These are phyloP conservation scores for Corchorus olitorius DNA, from an alignment of 345 rosid genomes.

Conservation along the genomic window DNA sequence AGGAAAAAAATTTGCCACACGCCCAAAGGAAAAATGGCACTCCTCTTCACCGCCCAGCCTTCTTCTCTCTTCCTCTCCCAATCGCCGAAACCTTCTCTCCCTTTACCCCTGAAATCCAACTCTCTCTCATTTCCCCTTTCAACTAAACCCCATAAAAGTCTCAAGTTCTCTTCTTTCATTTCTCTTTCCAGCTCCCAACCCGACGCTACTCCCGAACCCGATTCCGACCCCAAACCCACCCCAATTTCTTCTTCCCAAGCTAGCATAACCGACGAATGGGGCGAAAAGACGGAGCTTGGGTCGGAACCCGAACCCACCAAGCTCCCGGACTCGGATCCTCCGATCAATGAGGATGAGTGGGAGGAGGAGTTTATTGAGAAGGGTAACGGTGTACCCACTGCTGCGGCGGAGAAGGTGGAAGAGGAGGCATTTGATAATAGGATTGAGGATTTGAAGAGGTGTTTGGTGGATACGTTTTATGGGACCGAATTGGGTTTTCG, in stretches of 20 bases:
- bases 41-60: slow-evolving; percentile 32
- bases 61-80: slow-evolving; percentile 23
- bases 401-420: slow-evolving; percentile 13
- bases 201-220: slow-evolving; percentile 21
- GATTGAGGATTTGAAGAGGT: slow-evolving; percentile 67
- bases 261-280: slow-evolving; percentile 77
- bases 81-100: background rate
- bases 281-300: slow-evolving; percentile 56
- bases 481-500: slow-evolving; percentile 82
- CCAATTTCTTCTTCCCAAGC: background rate
- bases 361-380: slow-evolving; percentile 36
- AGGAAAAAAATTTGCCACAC: background rate
- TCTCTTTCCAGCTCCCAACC: slow-evolving; percentile 30
- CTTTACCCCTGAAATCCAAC: slow-evolving; percentile 9
- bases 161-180: slow-evolving; percentile 19
- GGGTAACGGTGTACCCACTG: slow-evolving; percentile 49
- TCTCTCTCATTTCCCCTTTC: slow-evolving; percentile 18
- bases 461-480: slow-evolving; percentile 79
- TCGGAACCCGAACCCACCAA: slow-evolving; percentile 40
- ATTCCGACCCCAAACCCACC: slow-evolving; percentile 22
- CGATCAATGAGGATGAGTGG: slow-evolving; percentile 87
- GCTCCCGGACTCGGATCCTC: slow-evolving; percentile 70
- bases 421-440: slow-evolving; percentile 23
- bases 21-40: slow-evolving; percentile 34
- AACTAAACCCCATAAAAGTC: slow-evolving; percentile 18